phyloP scores from a whole-genome alignment of 192 early-diverging fungal species.

The Backusella luteola region DNA sequence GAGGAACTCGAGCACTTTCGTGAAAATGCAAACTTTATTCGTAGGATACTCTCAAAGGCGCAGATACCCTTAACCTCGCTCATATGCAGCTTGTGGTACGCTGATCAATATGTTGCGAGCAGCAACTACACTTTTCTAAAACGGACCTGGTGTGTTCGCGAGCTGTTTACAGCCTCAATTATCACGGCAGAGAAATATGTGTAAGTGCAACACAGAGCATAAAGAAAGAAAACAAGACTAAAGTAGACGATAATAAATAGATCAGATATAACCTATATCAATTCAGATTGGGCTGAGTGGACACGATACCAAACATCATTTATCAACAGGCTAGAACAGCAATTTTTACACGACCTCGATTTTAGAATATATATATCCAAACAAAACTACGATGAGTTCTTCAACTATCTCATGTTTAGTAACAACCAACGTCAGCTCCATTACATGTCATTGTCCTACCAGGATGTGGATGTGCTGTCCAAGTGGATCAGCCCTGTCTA shows the following conservation, averaged over 20 bases:
- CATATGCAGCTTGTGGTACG: constrained; percentile 45
- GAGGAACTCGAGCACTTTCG: neutral
- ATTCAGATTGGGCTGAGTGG: constrained; percentile 49
- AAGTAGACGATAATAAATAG: neutral
- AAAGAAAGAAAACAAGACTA: neutral
- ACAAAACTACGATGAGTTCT: constrained; percentile 42
- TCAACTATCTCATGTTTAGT: constrained; percentile 43
- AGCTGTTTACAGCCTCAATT: constrained; percentile 45
- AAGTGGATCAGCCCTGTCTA: constrained; percentile 39
- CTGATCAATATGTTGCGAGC: constrained; percentile 42
- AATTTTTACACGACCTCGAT: constrained; percentile 41
- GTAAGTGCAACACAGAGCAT: constrained; percentile 11
- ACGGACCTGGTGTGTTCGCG: constrained; percentile 38
- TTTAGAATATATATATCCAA: constrained; percentile 44
- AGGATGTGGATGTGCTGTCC: constrained; percentile 43
- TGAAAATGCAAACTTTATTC: constrained; percentile 46
- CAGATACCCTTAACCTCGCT: constrained; percentile 50
- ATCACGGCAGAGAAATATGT: constrained; percentile 54
- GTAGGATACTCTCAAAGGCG: constrained; percentile 42
- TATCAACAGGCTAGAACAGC: constrained; percentile 41
- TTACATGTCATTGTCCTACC: constrained; percentile 31
- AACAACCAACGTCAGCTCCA: constrained; percentile 40
- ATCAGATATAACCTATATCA: constrained; percentile 44
- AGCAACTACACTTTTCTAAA: constrained; percentile 10
- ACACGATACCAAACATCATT: constrained; percentile 24